These are phyloP conservation scores for Chimonanthus praecox DNA, from an alignment of 164 flowering plant species.

Conservation along the genomic window DNA sequence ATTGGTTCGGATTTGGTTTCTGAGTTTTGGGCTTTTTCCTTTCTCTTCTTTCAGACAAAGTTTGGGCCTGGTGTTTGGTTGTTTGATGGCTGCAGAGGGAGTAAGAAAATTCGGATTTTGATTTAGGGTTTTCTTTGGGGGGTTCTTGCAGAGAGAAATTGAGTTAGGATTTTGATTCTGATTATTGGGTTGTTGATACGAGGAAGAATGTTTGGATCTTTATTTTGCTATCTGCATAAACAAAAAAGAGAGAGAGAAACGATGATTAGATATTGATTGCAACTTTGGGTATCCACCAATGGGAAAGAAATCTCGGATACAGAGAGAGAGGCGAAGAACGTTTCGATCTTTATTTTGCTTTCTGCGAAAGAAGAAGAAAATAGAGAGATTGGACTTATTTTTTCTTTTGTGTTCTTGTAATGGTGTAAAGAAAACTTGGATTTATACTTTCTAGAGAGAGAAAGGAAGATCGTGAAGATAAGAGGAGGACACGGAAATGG, in stretches of 20 bases:
- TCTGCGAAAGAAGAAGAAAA: neutral
- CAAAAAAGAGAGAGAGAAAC: too few relatives aligned
- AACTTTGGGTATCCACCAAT: too few relatives aligned
- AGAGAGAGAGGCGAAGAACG: neutral
- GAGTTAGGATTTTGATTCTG: neutral
- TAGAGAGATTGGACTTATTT: neutral
- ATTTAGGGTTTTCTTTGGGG: neutral
- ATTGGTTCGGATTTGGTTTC: slow-evolving; percentile 2
- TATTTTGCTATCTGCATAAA: neutral
- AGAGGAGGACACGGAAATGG: neutral
- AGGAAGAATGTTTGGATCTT: neutral
- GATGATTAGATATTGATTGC: too few relatives aligned
- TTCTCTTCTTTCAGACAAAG: neutral
- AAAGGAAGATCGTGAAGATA: too few relatives aligned
- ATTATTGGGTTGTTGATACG: neutral
- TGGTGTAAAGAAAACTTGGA: neutral
- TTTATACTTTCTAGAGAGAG: too few relatives aligned
- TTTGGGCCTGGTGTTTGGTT: too few relatives aligned
- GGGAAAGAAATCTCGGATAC: too few relatives aligned
- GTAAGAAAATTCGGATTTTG: neutral
- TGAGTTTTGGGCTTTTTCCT: neutral
- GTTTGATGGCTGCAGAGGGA: too few relatives aligned
- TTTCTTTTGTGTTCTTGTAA: neutral
- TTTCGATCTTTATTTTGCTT: neutral
- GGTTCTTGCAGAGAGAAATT: neutral